Evolutionary conservation across 2,329 filamentous ascomycete genomes (phyloP), one percentile per base, ranked within the genome.

Genomic region (Thyridium curvatum): DNA sequence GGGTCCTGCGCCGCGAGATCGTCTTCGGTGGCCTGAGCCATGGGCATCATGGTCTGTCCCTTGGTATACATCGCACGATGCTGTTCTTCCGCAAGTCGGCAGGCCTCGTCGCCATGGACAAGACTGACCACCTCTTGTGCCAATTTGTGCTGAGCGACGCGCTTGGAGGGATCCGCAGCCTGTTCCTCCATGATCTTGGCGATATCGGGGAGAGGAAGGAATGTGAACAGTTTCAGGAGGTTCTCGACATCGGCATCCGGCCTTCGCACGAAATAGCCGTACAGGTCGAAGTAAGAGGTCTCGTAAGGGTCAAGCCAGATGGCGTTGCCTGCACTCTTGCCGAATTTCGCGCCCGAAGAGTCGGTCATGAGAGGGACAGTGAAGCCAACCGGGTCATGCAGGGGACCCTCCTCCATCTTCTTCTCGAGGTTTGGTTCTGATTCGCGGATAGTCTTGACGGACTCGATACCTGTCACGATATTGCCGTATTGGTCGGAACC

Each of bases 401-500:
- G 53, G 49, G 66, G 62, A 28, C 59, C 64, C 2, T 54, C 42
- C 13, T 69, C 65, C 35, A 74, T 56, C 47, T 48, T 58, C 28
- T 50, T 32, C 4, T 51, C 41, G 2, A 66, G 67, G 34, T 75
- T 58, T 28, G 72, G 66, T 42, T 82, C 72, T 61, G 66, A 40
- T 32, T 74, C 72, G 39, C 82, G 75, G 32, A 91, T 80, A 39
- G 82, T 71, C 59, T 90, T 91, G 52, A 97, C 76, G 3, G 85
- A 78, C 43, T 96, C 87, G 54, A 93, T 83, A 35, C 93, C 93
- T 12, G 90, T 82, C 18, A 94, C 76, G 47, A 98, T 97, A 62
- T 98, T 98, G 46, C 93, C 93, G 57, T 84, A 97, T 64, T 98
- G 93, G 57, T 98, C 93, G 7, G 89, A 89, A 30, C 93, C 93